These are phyloP conservation scores for Metarhizium anisopliae DNA, from an alignment of 2,329 filamentous ascomycete species.

Conservation along the genomic window DNA sequence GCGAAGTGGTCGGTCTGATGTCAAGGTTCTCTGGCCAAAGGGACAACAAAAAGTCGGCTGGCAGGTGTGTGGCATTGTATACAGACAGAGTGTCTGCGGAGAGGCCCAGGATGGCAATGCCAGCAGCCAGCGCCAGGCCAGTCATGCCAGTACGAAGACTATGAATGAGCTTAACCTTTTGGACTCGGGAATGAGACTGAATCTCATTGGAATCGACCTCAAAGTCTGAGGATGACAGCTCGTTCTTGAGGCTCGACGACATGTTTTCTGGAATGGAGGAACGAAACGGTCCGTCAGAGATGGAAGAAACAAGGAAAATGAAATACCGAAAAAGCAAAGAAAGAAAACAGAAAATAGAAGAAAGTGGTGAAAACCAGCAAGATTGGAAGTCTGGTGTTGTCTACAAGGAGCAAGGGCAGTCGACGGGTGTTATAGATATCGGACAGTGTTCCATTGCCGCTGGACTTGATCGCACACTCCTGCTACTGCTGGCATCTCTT, in stretches of 20 bases:
- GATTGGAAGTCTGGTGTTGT: not conserved
- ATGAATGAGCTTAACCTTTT: constrained; percentile 32
- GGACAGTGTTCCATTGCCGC: not conserved
- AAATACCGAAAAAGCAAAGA: not conserved
- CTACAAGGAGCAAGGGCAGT: not conserved
- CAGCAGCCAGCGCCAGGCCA: constrained; percentile 38
- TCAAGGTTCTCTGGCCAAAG: constrained; percentile 52
- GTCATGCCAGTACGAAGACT: constrained; percentile 38
- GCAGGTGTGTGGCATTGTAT: constrained; percentile 44
- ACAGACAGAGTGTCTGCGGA: constrained; percentile 44
- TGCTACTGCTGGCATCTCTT: not conserved
- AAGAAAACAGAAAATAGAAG: not conserved
- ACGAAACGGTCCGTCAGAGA: not conserved
- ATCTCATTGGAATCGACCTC: constrained; percentile 34
- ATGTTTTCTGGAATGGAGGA: constrained; percentile 11
- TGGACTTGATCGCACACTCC: not conserved
- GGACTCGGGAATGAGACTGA: constrained; percentile 27
- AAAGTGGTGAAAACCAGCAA: constrained; percentile 6
- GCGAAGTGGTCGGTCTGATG: constrained; percentile 44
- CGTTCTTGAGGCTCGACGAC: constrained; percentile 26
- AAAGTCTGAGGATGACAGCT: constrained; percentile 36
- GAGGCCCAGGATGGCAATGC: constrained; percentile 43
- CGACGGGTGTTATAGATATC: constrained; percentile 1
- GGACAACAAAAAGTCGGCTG: constrained; percentile 38
- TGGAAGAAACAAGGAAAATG: not conserved